A percentile compares a stretch with the other conserved stretches of the same genome.
Conservation (phyloP, 129 eudicot species). For the Chrysanthemum seticuspe region DNA sequence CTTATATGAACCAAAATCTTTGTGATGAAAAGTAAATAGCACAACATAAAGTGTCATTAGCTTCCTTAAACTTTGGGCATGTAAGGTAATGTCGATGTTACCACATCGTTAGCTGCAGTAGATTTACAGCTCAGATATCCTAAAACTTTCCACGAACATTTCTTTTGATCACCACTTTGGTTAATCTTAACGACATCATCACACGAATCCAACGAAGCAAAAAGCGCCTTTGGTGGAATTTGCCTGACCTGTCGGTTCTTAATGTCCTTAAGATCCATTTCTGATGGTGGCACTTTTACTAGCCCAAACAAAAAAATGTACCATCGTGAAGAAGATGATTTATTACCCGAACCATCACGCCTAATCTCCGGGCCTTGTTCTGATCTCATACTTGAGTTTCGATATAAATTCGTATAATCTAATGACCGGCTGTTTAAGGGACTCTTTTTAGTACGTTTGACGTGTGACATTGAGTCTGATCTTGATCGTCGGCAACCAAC, state of each 20-base stretch:
- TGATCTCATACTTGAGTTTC: conserved; percentile 45
- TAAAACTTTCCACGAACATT: conserved; percentile 52
- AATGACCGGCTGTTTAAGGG: conserved; percentile 43
- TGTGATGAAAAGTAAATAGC: no score
- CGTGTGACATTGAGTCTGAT: conserved; percentile 44
- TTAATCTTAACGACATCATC: conserved; percentile 22
- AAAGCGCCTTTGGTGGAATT: conserved; percentile 15
- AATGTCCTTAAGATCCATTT: conserved; percentile 62
- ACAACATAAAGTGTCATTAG: no score
- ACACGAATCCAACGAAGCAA: conserved; percentile 23
- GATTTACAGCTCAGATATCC: conserved; percentile 62
- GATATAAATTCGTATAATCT: conserved; percentile 33
- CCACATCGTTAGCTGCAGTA: conserved; percentile 43
- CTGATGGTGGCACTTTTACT: conserved; percentile 58
- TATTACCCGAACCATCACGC: conserved; percentile 37
- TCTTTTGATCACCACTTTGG: conserved; percentile 27
- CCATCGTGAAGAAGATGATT: conserved; percentile 46
- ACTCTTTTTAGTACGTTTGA: not conserved
- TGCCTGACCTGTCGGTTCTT: conserved; percentile 66
- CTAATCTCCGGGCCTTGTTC: conserved; percentile 33
- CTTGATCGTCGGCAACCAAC: conserved; percentile 37
- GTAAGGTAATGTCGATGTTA: conserved; percentile 44
- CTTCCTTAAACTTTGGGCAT: conserved; percentile 23
- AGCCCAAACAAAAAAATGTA: conserved; percentile 46
- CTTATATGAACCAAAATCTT: conserved; percentile 5